Conservation (phyloP, 1,284 basidiomycete species). For the Mrakiaceae sp. region DNA sequence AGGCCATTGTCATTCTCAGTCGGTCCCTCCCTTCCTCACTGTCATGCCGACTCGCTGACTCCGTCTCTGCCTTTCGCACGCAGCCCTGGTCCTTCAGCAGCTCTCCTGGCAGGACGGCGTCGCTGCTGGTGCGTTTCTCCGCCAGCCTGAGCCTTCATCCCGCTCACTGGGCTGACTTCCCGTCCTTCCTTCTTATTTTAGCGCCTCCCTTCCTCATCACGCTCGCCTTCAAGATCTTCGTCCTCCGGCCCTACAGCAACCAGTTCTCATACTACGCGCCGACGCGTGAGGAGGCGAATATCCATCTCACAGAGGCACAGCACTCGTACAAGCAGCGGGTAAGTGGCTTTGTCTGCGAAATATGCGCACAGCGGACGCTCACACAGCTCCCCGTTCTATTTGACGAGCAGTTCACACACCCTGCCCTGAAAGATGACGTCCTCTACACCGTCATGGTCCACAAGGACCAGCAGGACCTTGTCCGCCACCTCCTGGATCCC, state of each 20-base stretch:
- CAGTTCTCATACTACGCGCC: conserved; percentile 60
- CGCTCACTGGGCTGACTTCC: not conserved
- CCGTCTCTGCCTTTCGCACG: conserved; percentile 15
- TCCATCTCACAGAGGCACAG: not conserved
- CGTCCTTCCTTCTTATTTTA: conserved; percentile 34
- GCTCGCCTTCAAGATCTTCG: conserved; percentile 67
- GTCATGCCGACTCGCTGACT: not conserved
- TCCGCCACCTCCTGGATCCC: conserved; percentile 11
- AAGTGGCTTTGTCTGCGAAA: conserved; percentile 8
- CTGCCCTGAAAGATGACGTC: conserved; percentile 36
- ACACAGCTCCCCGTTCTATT: conserved; percentile 34
- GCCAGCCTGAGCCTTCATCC: not conserved
- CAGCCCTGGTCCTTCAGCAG: conserved; percentile 75
- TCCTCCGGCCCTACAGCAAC: conserved; percentile 53
- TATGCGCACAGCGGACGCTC: conserved; percentile 32
- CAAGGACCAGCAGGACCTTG: conserved; percentile 28
- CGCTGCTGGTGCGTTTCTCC: conserved; percentile 22
- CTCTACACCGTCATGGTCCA: conserved; percentile 37
- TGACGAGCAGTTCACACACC: conserved; percentile 39
- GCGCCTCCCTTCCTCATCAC: conserved; percentile 67
- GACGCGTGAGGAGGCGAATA: conserved; percentile 28
- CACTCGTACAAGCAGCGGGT: conserved; percentile 16
- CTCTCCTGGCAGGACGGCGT: conserved; percentile 48
- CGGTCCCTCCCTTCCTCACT: conserved; percentile 29
- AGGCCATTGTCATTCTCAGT: conserved; percentile 76